Evolutionary conservation across 2,329 filamentous ascomycete species (phyloP), one percentile per base, ranked within the genome.

Genomic region (Xylariales sp.): DNA sequence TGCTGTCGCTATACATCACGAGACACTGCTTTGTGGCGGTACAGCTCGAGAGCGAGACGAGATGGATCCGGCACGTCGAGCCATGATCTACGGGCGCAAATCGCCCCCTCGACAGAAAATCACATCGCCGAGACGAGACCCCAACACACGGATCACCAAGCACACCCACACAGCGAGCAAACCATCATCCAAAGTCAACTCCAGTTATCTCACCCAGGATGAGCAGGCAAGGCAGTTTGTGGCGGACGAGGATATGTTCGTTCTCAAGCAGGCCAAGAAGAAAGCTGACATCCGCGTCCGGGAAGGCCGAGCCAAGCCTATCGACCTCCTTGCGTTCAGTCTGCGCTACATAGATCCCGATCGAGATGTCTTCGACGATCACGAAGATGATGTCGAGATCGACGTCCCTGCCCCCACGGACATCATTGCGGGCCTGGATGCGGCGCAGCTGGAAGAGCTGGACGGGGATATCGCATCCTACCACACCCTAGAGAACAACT

Each of bases 211-310:
- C 44, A 84, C 83, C 41, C 78, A 88, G 56, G 85, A 89, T 52
- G 83, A 90, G 55, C 83, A 88, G 56, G 85, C 82, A 48, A 74
- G 81, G 18, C 76, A 84, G 55, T 98, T 93, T 73, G 87, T 97
- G 15, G 87, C 91, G 37, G 87, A 95, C 52, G 93, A 98, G 62
- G 93, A 98, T 67, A 83, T 85, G 47, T 98, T 98, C 56, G 93
- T 97, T 40, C 70, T 98, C 55, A 90, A 89, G 63, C 93, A 98
- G 65, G 85, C 91, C 32, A 98, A 97, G 73, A 97, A 94, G 70
- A 97, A 96, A 70, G 91, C 93, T 29, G 87, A 90, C 48, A 94
- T 98, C 50, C 84, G 93, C 28, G 89, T 97, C 31, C 87, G 89
- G 51, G 90, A 94, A 61, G 85, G 86, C 10, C 81, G 94, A 49